Evolutionary conservation across 352 stramenopile genomes (phyloP).

Genomic region (Globisporangium iwayamae): DNA sequence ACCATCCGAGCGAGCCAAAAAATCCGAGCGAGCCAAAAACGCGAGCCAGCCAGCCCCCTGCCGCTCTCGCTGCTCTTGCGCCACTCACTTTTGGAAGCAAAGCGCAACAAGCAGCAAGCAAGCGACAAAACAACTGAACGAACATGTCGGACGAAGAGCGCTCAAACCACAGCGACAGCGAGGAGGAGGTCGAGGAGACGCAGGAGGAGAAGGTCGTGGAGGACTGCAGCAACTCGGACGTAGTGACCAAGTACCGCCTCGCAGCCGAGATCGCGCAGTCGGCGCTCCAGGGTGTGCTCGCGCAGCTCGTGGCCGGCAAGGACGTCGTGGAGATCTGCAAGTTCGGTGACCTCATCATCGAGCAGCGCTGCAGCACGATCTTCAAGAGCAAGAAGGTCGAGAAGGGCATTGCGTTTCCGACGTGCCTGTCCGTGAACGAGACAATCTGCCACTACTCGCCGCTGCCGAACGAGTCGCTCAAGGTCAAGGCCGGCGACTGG

Average conservation of each 20-base stretch:
- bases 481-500: slow-evolving; percentile 80
- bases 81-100: slow-evolving; percentile 18
- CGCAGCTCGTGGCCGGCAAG: slow-evolving; percentile 91
- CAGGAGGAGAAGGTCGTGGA: slow-evolving; percentile 66
- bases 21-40: background rate
- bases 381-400: slow-evolving; percentile 98
- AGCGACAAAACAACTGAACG: background rate
- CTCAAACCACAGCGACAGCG: slow-evolving; percentile 60
- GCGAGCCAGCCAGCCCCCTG: background rate
- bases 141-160: slow-evolving; percentile 47
- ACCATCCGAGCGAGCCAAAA: background rate
- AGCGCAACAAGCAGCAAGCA: slow-evolving; percentile 9
- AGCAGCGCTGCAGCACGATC: slow-evolving; percentile 86
- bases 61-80: background rate
- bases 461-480: slow-evolving; percentile 83
- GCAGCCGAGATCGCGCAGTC: slow-evolving; percentile 98
- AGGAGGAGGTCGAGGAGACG: slow-evolving; percentile 64
- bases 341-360: slow-evolving; percentile 85
- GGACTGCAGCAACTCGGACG: slow-evolving; percentile 89
- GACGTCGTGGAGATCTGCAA: slow-evolving; percentile 96
- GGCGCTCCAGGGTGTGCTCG: slow-evolving; percentile 94
- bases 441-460: slow-evolving; percentile 98
- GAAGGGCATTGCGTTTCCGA: slow-evolving; percentile 99
- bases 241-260: slow-evolving; percentile 97
- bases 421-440: slow-evolving; percentile 98